Percentiles rank a stretch among this genome's conserved stretches.
phyloP scores from a whole-genome alignment of 345 rosid genomes.

The Balakata baccata region DNA sequence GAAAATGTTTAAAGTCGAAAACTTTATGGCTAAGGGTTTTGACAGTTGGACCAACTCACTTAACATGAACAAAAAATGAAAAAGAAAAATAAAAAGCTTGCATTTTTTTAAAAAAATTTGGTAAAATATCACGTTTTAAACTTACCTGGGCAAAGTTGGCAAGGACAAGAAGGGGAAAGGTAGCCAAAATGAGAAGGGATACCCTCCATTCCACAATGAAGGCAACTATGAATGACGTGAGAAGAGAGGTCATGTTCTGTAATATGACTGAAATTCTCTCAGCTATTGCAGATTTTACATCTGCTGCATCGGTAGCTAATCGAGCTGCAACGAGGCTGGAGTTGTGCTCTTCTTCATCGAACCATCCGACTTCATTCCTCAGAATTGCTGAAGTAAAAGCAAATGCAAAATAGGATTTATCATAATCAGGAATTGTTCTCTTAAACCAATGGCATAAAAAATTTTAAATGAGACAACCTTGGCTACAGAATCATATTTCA shows the following conservation, averaged over 20 bases:
- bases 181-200: slow-evolving; percentile 86
- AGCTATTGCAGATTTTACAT: slow-evolving; percentile 92
- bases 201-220: slow-evolving; percentile 99
- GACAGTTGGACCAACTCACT: neutral
- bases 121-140: neutral
- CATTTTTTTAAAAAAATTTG: neutral
- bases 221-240: slow-evolving; percentile 94
- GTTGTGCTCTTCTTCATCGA: slow-evolving; percentile 96
- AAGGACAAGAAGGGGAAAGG: slow-evolving; percentile 95
- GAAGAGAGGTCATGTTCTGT: slow-evolving; percentile 98
- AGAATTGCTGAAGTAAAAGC: slow-evolving; percentile 58
- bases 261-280: slow-evolving; percentile 96
- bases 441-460: neutral
- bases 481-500: neutral
- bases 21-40: slow-evolving; percentile 2
- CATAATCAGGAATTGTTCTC: neutral
- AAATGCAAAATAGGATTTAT: neutral
- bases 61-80: neutral
- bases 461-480: neutral
- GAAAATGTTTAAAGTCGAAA: neutral
- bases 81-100: neutral
- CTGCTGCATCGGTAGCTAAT: slow-evolving; percentile 89
- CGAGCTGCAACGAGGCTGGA: slow-evolving; percentile 87
- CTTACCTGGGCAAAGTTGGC: slow-evolving; percentile 99
- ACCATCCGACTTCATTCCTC: slow-evolving; percentile 99